Evolutionary conservation across 73 alveolate genomes (phyloP).

Genomic region (Tetrahymena malaccensis): DNA sequence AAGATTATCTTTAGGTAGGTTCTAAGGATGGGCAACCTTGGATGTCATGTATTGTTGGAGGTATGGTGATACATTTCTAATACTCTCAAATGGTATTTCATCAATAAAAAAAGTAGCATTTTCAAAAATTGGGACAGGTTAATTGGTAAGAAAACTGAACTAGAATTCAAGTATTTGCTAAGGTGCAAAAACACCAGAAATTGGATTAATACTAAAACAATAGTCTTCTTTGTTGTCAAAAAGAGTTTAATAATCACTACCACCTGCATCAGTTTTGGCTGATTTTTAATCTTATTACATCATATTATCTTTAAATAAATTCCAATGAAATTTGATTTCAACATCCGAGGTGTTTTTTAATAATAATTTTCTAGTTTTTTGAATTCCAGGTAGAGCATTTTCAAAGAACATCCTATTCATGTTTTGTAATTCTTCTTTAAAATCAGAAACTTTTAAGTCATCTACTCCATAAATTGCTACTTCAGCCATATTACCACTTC

Average conservation of each 20-base stretch:
- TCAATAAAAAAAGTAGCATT: conserved; percentile 42
- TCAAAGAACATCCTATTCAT: conserved; percentile 73
- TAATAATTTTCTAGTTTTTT: conserved; percentile 62
- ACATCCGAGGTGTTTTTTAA: conserved; percentile 75
- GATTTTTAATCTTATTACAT: conserved; percentile 61
- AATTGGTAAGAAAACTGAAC: conserved; percentile 42
- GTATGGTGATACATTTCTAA: conserved; percentile 63
- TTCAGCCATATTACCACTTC: conserved; percentile 77
- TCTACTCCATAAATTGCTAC: conserved; percentile 54
- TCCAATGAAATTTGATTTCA: conserved; percentile 89
- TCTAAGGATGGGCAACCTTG: background rate
- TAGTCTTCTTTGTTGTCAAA: conserved; percentile 55
- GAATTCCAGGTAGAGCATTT: conserved; percentile 79
- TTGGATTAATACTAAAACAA: conserved; percentile 79
- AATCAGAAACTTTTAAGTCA: conserved; percentile 52
- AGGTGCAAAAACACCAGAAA: conserved; percentile 75
- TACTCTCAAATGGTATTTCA: conserved; percentile 70
- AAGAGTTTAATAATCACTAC: background rate
- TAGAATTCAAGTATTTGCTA: conserved; percentile 68
- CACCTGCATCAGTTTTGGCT: background rate
- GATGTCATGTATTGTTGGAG: background rate
- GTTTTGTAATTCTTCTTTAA: conserved; percentile 55
- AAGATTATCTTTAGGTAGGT: background rate
- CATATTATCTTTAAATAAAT: conserved; percentile 64
- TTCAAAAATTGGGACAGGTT: conserved; percentile 33